These are phyloP conservation scores for Phaeosphaeriaceae sp. DNA, from an alignment of 2,329 filamentous ascomycete genomes.

Conservation along the genomic window DNA sequence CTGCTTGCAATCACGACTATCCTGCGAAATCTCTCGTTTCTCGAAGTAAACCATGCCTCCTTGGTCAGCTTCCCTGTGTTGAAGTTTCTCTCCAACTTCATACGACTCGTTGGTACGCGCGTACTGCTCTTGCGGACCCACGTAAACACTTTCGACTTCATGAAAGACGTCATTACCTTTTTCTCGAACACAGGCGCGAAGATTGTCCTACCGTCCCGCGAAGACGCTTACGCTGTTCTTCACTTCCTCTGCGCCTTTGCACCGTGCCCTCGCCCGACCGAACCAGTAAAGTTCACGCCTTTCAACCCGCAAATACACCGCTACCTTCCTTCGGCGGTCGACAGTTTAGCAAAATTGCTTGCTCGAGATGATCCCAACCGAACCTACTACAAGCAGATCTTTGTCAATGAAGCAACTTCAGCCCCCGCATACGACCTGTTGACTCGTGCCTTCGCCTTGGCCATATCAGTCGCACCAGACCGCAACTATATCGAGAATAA, in stretches of 20 bases:
- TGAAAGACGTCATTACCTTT: slow-evolving; percentile 92
- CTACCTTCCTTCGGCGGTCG: slow-evolving; percentile 88
- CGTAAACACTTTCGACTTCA: slow-evolving; percentile 89
- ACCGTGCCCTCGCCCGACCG: slow-evolving; percentile 73
- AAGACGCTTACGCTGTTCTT: slow-evolving; percentile 85
- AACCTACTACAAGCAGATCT: slow-evolving; percentile 81
- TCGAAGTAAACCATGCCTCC: slow-evolving; percentile 75
- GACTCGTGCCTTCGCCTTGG: slow-evolving; percentile 84
- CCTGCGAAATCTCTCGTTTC: slow-evolving; percentile 89
- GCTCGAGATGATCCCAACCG: slow-evolving; percentile 94
- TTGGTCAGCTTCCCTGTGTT: slow-evolving; percentile 80
- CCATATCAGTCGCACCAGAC: slow-evolving; percentile 84
- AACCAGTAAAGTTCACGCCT: slow-evolving; percentile 72
- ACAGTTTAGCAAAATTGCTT: slow-evolving; percentile 88
- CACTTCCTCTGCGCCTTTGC: slow-evolving; percentile 92
- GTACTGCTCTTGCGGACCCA: slow-evolving; percentile 84
- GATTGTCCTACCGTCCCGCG: slow-evolving; percentile 81
- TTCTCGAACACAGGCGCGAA: slow-evolving; percentile 86
- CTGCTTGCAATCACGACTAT: slow-evolving; percentile 92
- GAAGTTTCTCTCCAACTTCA: slow-evolving; percentile 82
- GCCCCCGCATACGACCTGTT: slow-evolving; percentile 77
- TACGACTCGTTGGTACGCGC: slow-evolving; percentile 86
- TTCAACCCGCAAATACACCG: slow-evolving; percentile 84
- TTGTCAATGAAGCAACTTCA: slow-evolving; percentile 72
- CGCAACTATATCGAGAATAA: slow-evolving; percentile 60